A percentile compares a stretch with the other conserved stretches of the same genome.
Conservation (phyloP, 23 red algal species). For the Agarophyton chilense region DNA sequence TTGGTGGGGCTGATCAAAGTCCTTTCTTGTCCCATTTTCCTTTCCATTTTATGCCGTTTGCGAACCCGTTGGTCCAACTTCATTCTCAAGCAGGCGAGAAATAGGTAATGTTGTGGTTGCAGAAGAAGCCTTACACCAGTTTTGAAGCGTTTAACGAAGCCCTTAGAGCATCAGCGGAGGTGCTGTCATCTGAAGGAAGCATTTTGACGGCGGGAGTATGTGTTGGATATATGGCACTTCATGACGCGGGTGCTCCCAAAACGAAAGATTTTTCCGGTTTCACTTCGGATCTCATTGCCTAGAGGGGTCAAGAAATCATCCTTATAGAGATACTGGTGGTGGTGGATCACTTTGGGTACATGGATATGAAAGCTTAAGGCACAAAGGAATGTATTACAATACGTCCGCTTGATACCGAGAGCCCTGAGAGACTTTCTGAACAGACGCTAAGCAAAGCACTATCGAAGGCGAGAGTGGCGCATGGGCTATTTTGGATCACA, state of each 20-base stretch:
- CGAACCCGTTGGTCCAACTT: constrained; percentile 37
- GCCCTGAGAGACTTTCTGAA: constrained; percentile 32
- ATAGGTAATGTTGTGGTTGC: constrained; percentile 83
- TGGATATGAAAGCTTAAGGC: constrained; percentile 90
- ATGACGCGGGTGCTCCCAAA: constrained; percentile 85
- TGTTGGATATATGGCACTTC: constrained; percentile 86
- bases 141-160: constrained; percentile 52
- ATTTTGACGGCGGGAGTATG: constrained; percentile 93
- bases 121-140: constrained; percentile 79
- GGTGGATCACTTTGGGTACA: constrained; percentile 89
- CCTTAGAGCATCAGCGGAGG: constrained; percentile 75
- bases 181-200: constrained; percentile 82
- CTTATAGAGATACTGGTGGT: constrained; percentile 90
- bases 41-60: constrained; percentile 83
- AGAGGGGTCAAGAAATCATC: constrained; percentile 45
- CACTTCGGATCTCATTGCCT: constrained; percentile 69
- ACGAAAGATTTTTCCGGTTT: constrained; percentile 73
- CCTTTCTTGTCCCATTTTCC: constrained; percentile 82
- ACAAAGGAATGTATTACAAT: constrained; percentile 48
- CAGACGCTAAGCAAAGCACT: constrained; percentile 23
- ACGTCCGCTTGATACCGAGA: constrained; percentile 69
- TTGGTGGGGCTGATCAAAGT: constrained; percentile 65
- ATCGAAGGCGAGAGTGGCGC: constrained; percentile 7
- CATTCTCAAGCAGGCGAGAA: constrained; percentile 69
- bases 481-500: constrained; percentile 56